Percentiles rank a stretch among this genome's conserved stretches.
Evolutionary conservation across 192 early-diverging fungal genomes (phyloP).

Genomic region (Kickxella alabastrina): DNA sequence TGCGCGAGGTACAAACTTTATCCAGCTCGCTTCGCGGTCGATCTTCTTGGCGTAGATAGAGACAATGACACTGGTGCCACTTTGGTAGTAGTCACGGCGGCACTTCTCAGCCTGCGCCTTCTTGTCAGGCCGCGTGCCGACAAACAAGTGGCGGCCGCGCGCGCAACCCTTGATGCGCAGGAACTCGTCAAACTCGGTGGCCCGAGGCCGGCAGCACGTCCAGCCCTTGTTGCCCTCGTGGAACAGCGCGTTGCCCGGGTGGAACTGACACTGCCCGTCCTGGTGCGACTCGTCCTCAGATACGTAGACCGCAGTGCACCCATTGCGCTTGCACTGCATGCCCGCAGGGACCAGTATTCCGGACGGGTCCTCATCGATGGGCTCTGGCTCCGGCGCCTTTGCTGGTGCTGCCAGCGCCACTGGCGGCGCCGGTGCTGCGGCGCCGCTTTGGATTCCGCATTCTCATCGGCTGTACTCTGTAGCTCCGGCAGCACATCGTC

Average conservation of each 20-base stretch:
- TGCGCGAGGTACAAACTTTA: conserved; percentile 63
- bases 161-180: conserved; percentile 92
- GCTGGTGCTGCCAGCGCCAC: conserved; percentile 24
- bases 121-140: conserved; percentile 48
- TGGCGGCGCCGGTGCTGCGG: conserved; percentile 19
- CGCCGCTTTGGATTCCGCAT: too few species aligned
- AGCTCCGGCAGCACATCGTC: conserved; percentile 35
- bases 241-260: conserved; percentile 87
- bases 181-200: conserved; percentile 98
- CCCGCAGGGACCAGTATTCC: conserved; percentile 67
- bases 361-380: conserved; percentile 72
- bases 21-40: conserved; percentile 62
- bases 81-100: conserved; percentile 95
- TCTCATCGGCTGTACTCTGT: conserved; percentile 4
- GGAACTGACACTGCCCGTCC: conserved; percentile 67
- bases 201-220: conserved; percentile 92
- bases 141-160: conserved; percentile 87
- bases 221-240: conserved; percentile 98
- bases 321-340: conserved; percentile 77
- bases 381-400: conserved; percentile 48
- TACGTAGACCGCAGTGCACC: conserved; percentile 68
- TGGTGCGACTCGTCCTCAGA: conserved; percentile 52
- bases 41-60: conserved; percentile 94
- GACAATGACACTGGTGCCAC: conserved; percentile 74
- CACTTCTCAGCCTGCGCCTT: conserved; percentile 50